Conservation (phyloP, 2,329 filamentous ascomycete species). For the Aspergillus terreus region DNA sequence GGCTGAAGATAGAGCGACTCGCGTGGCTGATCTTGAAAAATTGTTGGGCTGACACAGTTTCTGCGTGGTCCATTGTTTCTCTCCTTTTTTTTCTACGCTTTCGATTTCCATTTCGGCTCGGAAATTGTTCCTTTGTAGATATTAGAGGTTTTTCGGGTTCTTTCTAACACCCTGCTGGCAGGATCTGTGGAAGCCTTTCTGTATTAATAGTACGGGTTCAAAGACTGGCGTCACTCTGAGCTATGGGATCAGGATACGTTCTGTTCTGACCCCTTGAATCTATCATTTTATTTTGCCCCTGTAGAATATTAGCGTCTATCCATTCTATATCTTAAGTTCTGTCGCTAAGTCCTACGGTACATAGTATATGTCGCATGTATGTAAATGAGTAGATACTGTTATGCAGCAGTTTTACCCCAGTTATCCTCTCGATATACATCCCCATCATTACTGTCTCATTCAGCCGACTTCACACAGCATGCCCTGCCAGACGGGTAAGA, state of each 20-base stretch:
- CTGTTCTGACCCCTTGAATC: not conserved
- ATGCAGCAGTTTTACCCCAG: not conserved
- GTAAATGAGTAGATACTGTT: not conserved
- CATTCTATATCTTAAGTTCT: not conserved
- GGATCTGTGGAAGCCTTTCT: not conserved
- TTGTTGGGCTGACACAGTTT: conserved; percentile 23
- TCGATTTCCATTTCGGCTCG: not conserved
- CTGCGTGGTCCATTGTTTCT: not conserved
- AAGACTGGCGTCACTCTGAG: not conserved
- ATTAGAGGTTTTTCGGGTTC: not conserved
- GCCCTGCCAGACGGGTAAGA: not conserved
- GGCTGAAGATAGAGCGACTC: conserved; percentile 51
- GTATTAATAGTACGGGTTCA: not conserved
- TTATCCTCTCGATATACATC: not conserved
- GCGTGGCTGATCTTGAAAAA: conserved; percentile 48
- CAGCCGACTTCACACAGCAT: not conserved
- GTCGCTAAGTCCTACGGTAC: no score
- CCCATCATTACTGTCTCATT: not conserved
- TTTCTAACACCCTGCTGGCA: not conserved
- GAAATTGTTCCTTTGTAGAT: not conserved
- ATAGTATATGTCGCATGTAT: no score
- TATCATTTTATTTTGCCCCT: no score
- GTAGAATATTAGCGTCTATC: not conserved
- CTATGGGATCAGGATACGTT: not conserved
- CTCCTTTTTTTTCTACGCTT: not conserved